A percentile compares a stretch with the other conserved stretches of the same genome.
Conservation (phyloP, 1,139 yeast genomes). For the Protomyces inouyei region DNA sequence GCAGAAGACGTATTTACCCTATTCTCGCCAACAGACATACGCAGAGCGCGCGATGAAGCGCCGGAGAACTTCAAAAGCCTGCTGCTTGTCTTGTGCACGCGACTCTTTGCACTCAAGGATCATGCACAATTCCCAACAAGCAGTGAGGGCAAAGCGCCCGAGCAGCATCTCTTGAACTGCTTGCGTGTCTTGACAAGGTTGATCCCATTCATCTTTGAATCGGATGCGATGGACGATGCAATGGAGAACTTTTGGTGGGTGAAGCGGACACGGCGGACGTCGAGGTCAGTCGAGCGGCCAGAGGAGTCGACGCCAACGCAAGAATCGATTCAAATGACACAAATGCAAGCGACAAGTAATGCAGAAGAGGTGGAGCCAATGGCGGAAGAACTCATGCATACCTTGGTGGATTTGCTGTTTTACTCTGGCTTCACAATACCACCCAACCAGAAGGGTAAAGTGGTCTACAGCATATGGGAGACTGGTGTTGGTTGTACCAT, state of each 20-base stretch:
- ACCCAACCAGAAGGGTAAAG: slow-evolving; percentile 32
- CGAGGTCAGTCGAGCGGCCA: background rate
- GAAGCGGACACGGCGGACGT: background rate
- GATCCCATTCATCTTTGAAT: slow-evolving; percentile 63
- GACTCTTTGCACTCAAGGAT: slow-evolving; percentile 39
- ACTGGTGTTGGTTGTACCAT: slow-evolving; percentile 62
- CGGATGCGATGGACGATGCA: slow-evolving; percentile 41
- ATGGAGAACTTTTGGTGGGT: slow-evolving; percentile 48
- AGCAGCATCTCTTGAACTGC: slow-evolving; percentile 50
- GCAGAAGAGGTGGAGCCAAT: slow-evolving; percentile 39
- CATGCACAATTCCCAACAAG: slow-evolving; percentile 36
- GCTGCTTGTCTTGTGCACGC: slow-evolving; percentile 44
- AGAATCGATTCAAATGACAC: background rate
- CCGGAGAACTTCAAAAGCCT: slow-evolving; percentile 53
- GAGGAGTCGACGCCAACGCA: background rate
- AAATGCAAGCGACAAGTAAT: background rate
- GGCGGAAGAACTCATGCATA: slow-evolving; percentile 50
- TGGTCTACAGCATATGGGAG: slow-evolving; percentile 46
- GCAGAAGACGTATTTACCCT: slow-evolving; percentile 55
- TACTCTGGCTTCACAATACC: slow-evolving; percentile 57
- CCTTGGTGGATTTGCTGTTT: slow-evolving; percentile 54
- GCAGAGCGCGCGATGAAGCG: slow-evolving; percentile 57
- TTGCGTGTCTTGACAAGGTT: slow-evolving; percentile 60
- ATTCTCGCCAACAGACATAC: slow-evolving; percentile 55
- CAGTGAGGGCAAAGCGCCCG: slow-evolving; percentile 34